Base-by-base conservation (phyloP, 768 basidiomycete species). In the Boletus coccyginus region DNA sequence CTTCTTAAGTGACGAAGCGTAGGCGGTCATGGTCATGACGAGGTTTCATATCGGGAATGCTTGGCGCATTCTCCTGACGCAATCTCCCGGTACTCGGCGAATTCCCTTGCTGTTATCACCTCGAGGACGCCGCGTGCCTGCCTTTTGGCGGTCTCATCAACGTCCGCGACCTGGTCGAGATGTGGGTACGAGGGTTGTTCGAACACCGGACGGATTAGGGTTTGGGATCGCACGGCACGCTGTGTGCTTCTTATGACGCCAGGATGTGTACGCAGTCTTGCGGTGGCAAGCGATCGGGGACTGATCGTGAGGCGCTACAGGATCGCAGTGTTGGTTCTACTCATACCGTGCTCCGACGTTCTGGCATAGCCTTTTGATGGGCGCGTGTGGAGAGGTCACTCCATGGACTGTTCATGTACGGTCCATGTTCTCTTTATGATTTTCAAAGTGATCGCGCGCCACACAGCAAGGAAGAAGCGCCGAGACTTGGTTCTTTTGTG, bases 51-150 rank as follows among this genome's bases (percentile, higher is more conserved):
- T 59, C 50, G 36, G 50, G 17, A 27, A 55, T 33, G 47, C 51
- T 33, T 57, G 27, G 14, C 27, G 52, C 51, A 49, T 54, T 53
- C 54, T 42, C 52, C 42, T 55, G 50, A 59, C 36, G 54, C 62
- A 46, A 58, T 53, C 38, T 16, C 19, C 32, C 59, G 59, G 57
- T 44, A 38, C n/a, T 27, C 49, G 49, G 48, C 17, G 54, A 59
- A 53, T 39, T 44, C 55, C 35, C 52, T 64, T 19, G 48, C 44
- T 68, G 59, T 70, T 68, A 70, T 70, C 66, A 70, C 66, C 67
- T 70, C 59, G 64, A 61, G 68, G 66, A 59, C 6, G 16, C 62
- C 64, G 63, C 68, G 51, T 69, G 63, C 62, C 40, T 58, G 43
- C 55, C 53, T 50, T 46, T 55, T 39, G 31, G 43, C 27, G 46